These are phyloP conservation scores for Colletotrichum liriopes DNA, from an alignment of 2,329 filamentous ascomycete species.

Conservation along the genomic window DNA sequence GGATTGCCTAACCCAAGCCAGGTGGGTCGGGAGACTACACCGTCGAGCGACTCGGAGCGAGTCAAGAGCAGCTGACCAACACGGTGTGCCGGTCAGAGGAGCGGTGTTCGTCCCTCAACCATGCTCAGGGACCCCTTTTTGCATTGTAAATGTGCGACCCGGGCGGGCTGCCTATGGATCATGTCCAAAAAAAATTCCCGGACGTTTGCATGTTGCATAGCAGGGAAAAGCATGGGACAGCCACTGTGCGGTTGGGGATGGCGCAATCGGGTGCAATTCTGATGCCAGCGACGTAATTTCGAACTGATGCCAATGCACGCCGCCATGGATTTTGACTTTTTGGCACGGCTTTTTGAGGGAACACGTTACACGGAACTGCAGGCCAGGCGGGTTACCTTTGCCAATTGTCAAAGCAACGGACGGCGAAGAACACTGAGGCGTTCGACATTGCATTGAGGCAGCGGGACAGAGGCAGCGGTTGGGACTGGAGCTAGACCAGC, in stretches of 20 bases:
- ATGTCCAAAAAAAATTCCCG: slow-evolving; percentile 39
- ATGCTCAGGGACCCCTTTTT: slow-evolving; percentile 26
- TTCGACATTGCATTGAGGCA: neutral
- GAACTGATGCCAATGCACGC: slow-evolving; percentile 12
- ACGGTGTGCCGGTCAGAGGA: slow-evolving; percentile 31
- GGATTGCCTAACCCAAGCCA: slow-evolving; percentile 44
- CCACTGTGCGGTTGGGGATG: slow-evolving; percentile 31
- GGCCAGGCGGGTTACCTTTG: slow-evolving; percentile 8
- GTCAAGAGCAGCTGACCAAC: slow-evolving; percentile 42
- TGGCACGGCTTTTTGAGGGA: neutral
- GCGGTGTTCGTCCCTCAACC: slow-evolving; percentile 42
- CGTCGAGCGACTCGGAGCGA: slow-evolving; percentile 40
- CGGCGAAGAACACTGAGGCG: neutral
- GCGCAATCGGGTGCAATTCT: slow-evolving; percentile 41
- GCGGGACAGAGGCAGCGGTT: neutral
- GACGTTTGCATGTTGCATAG: slow-evolving; percentile 34
- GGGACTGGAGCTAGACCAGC: neutral
- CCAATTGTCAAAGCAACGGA: neutral
- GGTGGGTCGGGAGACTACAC: slow-evolving; percentile 41
- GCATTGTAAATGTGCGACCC: slow-evolving; percentile 23
- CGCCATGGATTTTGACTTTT: neutral
- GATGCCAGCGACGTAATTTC: slow-evolving; percentile 41
- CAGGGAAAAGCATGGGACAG: slow-evolving; percentile 15
- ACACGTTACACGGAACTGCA: neutral
- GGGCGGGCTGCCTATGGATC: slow-evolving; percentile 20